Conservation (phyloP, 768 basidiomycete genomes). For the Rhizopogon vesiculosus region DNA sequence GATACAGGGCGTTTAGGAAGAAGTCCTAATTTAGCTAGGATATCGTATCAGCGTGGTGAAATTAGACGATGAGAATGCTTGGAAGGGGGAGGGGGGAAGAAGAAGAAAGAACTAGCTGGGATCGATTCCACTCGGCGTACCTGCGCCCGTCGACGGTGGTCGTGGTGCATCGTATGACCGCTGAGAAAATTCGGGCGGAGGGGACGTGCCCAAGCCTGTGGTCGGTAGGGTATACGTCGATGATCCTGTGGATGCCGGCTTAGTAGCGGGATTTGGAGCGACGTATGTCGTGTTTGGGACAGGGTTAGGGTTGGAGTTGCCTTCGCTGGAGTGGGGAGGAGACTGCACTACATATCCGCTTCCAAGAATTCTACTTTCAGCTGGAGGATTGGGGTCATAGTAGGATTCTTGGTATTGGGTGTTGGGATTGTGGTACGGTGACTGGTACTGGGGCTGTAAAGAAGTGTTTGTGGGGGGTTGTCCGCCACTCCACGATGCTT, state of each 20-base stretch:
- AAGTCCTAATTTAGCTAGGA: slow-evolving; percentile 59
- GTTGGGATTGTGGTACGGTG: not conserved
- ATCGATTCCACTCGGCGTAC: slow-evolving; percentile 23
- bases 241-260: not conserved
- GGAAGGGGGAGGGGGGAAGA: too few relatives aligned
- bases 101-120: slow-evolving; percentile 20
- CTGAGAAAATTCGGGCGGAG: not conserved
- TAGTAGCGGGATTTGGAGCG: slow-evolving; percentile 1
- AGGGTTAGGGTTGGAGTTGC: not conserved
- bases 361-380: not conserved
- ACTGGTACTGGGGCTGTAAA: slow-evolving; percentile 12
- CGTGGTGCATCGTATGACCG: slow-evolving; percentile 3
- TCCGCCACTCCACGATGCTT: slow-evolving; percentile 7
- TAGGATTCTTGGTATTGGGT: slow-evolving; percentile 21
- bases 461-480: slow-evolving; percentile 9
- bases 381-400: slow-evolving; percentile 30
- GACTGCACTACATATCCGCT: not conserved
- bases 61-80: not conserved
- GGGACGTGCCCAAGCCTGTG: not conserved
- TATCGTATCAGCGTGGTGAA: not conserved
- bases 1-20: slow-evolving; percentile 75
- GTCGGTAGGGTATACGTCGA: not conserved
- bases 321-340: not conserved
- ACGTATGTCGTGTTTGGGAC: not conserved
- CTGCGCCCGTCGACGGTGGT: slow-evolving; percentile 17